Evolutionary conservation across 106 monocot species (phyloP).

Genomic region (Apostasia shenzhenica): DNA sequence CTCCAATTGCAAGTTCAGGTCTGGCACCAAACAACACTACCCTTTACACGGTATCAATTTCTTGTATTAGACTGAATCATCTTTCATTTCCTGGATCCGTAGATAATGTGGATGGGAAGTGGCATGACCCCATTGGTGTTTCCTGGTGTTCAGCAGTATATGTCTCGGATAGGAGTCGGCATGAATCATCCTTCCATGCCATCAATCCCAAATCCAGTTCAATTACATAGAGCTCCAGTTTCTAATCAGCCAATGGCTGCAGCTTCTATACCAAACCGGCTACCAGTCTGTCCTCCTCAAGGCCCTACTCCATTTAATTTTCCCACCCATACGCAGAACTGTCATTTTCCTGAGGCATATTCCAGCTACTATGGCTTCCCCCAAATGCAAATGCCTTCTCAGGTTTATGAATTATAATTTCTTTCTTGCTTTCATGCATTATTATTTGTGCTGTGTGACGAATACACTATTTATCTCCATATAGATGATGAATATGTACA

Average conservation of each 20-base stretch:
- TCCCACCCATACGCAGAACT: slow-evolving; percentile 35
- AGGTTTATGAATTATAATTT: slow-evolving; percentile 3
- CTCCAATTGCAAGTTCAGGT: slow-evolving; percentile 85
- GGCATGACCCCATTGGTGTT: slow-evolving; percentile 53
- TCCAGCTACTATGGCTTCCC: slow-evolving; percentile 25
- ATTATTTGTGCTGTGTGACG: slow-evolving; percentile 1
- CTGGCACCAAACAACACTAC: neutral
- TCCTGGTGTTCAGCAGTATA: slow-evolving; percentile 31
- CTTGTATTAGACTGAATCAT: neutral
- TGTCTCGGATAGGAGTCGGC: slow-evolving; percentile 20
- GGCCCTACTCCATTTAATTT: slow-evolving; percentile 22
- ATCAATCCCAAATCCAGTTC: slow-evolving; percentile 21
- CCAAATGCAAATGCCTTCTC: slow-evolving; percentile 19
- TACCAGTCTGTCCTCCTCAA: slow-evolving; percentile 9
- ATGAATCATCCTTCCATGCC: slow-evolving; percentile 22
- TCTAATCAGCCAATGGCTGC: slow-evolving; percentile 18
- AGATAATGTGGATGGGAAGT: slow-evolving; percentile 70
- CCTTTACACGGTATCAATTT: neutral
- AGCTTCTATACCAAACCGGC: slow-evolving; percentile 10
- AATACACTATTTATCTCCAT: neutral
- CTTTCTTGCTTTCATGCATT: neutral
- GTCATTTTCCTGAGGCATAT: slow-evolving; percentile 31
- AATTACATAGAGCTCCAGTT: slow-evolving; percentile 20
- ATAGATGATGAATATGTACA: slow-evolving; percentile 36
- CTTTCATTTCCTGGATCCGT: neutral